These are phyloP conservation scores for Salmacisia buchloeana DNA, from an alignment of 1,284 basidiomycete species.

Conservation along the genomic window DNA sequence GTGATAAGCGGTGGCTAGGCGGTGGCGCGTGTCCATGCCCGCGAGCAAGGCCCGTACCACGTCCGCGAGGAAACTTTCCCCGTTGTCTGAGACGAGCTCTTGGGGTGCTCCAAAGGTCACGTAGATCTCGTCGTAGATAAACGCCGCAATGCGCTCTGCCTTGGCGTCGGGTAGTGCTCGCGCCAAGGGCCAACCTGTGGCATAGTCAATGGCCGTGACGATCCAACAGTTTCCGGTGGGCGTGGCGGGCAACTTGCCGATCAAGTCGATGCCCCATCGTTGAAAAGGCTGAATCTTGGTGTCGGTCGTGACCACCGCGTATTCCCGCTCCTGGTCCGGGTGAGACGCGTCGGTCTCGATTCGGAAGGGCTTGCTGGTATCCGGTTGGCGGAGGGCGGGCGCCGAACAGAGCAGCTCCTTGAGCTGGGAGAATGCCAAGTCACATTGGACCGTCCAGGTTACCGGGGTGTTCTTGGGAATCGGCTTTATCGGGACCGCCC, in stretches of 20 bases:
- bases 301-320: not conserved
- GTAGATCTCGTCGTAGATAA: constrained; percentile 5
- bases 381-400: not conserved
- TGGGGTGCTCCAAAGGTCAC: constrained; percentile 7
- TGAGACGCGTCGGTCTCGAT: constrained; percentile 8
- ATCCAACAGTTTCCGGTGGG: constrained; percentile 7
- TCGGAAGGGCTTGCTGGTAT: not conserved
- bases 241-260: not conserved
- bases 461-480: not conserved
- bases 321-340: constrained; percentile 8
- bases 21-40: constrained; percentile 4
- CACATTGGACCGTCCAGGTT: constrained; percentile 2
- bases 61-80: constrained; percentile 5
- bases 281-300: constrained; percentile 8
- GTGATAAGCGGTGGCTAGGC: constrained; percentile 13
- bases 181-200: constrained; percentile 11
- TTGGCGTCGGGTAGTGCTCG: constrained; percentile 3
- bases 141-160: constrained; percentile 8
- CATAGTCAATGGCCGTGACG: constrained; percentile 9
- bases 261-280: constrained; percentile 11
- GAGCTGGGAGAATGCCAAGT: not conserved
- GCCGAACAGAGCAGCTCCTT: not conserved
- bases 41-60: not conserved
- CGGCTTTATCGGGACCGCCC: not conserved
- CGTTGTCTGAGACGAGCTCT: constrained; percentile 8